Evolutionary conservation across 805 yeast genomes (phyloP), one percentile per base, ranked within the genome.

Genomic region (Metschnikowia peoriensis): DNA sequence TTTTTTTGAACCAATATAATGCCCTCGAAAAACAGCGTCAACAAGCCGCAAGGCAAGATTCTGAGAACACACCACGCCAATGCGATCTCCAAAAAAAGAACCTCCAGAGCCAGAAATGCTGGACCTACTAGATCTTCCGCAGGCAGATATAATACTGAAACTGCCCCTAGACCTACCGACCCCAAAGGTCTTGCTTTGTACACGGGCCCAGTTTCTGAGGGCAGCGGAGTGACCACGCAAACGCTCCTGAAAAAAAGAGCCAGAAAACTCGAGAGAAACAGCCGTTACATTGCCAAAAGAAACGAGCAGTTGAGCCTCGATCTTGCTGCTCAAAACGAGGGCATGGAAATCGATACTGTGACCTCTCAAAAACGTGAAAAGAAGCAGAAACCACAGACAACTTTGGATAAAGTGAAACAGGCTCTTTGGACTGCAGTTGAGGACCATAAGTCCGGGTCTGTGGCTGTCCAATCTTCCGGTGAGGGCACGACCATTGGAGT

Each of bases 401-500:
- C 71, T 55, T 71, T 79, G 59, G 78, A 75, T 57, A 64, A 76
- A 53, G 78, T 86, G 47, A 84, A 86, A 70, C 78, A 78, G 42
- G 87, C 89, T 7, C 76, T 88, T 35, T 86, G 92, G 89, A 75
- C 81, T 1, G 85, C 83, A n/a, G 77, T 86, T 39, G 88, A 83
- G 50, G 88, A 84, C 64, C 71, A 75, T 32, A 73, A 81, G 5
- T 67, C 77, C 38, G 73, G 73, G 35, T 76, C 77, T 16, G 69
- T 82, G 53, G 69, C 74, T 34, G 66, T 77, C 44, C 67, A 73
- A 28, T 62, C 69, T 9, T 68, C 76, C 28, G 88, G 89, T 38
- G 82, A 84, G 64, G 97, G 97, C 52, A 91, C 97, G 35, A 86
- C 96, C 11, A 70, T 91, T 58, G 97, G 97, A 41, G 83, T 86